Conservation (phyloP, 78 protist species). For the Bigelowiella natans region DNA sequence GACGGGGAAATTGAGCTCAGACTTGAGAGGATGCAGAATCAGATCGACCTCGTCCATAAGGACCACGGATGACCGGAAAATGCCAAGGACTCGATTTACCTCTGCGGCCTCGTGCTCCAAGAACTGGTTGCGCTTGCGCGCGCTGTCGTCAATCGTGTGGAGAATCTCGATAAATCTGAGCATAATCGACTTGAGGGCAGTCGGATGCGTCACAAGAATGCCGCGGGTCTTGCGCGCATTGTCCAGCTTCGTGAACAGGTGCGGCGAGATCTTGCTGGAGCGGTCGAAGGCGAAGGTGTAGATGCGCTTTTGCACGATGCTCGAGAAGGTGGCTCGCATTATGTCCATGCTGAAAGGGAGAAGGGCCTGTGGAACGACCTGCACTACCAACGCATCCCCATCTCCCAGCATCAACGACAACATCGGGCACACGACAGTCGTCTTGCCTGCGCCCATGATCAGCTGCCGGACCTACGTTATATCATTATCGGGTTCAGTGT, state of each 20-base stretch:
- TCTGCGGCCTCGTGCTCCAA: neutral
- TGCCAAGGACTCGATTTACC: neutral
- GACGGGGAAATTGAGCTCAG: conserved; percentile 63
- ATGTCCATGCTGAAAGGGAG: neutral
- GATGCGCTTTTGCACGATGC: conserved; percentile 40
- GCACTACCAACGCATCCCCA: conserved; percentile 42
- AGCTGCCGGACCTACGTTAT: conserved; percentile 51
- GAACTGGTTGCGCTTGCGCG: neutral
- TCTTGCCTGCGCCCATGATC: conserved; percentile 63
- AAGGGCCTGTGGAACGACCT: conserved; percentile 38
- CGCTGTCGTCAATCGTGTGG: neutral
- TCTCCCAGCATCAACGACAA: conserved; percentile 52
- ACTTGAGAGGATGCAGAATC: conserved; percentile 53
- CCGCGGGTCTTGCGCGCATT: conserved; percentile 6
- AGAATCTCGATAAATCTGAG: conserved; percentile 23
- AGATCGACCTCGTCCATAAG: conserved; percentile 53
- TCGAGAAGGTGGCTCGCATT: conserved; percentile 31
- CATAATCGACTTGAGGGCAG: conserved; percentile 35
- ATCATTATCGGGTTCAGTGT: too few relatives aligned
- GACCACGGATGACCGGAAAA: conserved; percentile 6
- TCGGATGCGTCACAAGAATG: conserved; percentile 15
- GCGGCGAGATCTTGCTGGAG: neutral
- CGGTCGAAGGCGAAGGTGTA: conserved; percentile 47
- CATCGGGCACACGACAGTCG: conserved; percentile 56
- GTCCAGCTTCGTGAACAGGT: neutral